Evolutionary conservation across 441 rosid genomes (phyloP), one percentile per base, ranked within the genome.

Genomic region (Populus hybrid): DNA sequence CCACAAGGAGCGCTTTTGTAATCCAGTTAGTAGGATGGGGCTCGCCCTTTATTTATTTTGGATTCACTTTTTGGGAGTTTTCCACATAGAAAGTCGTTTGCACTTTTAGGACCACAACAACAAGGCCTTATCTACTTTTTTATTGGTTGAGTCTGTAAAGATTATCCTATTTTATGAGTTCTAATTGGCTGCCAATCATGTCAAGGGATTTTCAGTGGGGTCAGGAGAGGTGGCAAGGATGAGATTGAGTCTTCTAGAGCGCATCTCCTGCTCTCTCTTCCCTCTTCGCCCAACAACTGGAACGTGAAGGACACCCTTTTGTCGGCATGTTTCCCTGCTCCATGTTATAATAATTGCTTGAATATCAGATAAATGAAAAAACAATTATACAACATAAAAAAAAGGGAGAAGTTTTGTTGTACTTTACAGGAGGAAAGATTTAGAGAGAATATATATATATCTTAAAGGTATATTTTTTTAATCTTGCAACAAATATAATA

Each of bases 161-260:
- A 72, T 89, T 63, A 95, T 95, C 99, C 79, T 76, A 18, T 78
- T 38, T 46, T 26, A 7, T 23, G 84, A 21, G 40, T 71, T 84
- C 69, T 78, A 10, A 95, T 90, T 95, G 97, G 98, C 26, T 81
- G 77, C 26, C 76, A 75, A 76, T 83, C 74, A 59, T 73, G 82
- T 89, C 88, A 46, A 2, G 82, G 91, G 97, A 91, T 93, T 95
- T 91, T 94, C 73, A 0, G 84, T 79, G 82, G 88, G 95, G 38
- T 73, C 88, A 16, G 4, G 8, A 71, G 40, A 34, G 82, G 54
- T 61, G 61, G 83, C 67, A 63, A 71, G 84, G 81, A 78, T 87
- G 85, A 74, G 87, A 70, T 64, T 61, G 30, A 34, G 12, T 9
- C 8, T 34, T 69, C 42, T 73, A 36, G 64, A 21, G 26, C 35